Conservation (phyloP, 2,329 filamentous ascomycete species). For the Alternaria hordeiaustralica region DNA sequence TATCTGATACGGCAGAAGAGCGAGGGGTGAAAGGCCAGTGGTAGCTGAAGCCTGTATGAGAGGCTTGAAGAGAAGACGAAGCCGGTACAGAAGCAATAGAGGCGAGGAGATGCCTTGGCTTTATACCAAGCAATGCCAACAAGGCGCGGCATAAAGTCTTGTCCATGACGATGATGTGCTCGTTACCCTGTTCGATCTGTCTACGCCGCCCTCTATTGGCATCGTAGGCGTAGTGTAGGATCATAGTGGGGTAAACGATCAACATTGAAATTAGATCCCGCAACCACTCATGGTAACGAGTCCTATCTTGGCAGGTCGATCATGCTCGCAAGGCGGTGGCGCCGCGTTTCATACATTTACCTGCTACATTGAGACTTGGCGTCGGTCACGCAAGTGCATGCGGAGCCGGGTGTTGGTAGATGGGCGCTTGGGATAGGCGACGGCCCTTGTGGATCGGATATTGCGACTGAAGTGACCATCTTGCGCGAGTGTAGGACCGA, state of each 20-base stretch:
- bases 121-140: constrained; percentile 34
- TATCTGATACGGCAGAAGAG: constrained; percentile 8
- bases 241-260: constrained; percentile 22
- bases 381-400: background rate
- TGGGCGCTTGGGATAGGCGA: constrained; percentile 2
- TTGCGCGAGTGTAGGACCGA: constrained; percentile 18
- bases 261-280: constrained; percentile 34
- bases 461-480: constrained; percentile 13
- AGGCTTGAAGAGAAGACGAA: constrained; percentile 8
- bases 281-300: constrained; percentile 27
- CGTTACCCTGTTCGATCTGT: constrained; percentile 10
- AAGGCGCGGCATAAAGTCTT: constrained; percentile 16
- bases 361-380: constrained; percentile 36
- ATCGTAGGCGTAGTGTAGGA: constrained; percentile 9
- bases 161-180: constrained; percentile 13
- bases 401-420: constrained; percentile 1
- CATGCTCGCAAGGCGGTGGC: constrained; percentile 19
- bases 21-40: constrained; percentile 16
- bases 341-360: constrained; percentile 25
- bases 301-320: constrained; percentile 41
- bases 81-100: constrained; percentile 23
- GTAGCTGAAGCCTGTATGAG: constrained; percentile 22
- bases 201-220: constrained; percentile 12
- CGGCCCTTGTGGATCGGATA: background rate
- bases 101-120: constrained; percentile 25